Conservation (phyloP, 2,329 filamentous ascomycete species). For the Pezizomycotina sp. region DNA sequence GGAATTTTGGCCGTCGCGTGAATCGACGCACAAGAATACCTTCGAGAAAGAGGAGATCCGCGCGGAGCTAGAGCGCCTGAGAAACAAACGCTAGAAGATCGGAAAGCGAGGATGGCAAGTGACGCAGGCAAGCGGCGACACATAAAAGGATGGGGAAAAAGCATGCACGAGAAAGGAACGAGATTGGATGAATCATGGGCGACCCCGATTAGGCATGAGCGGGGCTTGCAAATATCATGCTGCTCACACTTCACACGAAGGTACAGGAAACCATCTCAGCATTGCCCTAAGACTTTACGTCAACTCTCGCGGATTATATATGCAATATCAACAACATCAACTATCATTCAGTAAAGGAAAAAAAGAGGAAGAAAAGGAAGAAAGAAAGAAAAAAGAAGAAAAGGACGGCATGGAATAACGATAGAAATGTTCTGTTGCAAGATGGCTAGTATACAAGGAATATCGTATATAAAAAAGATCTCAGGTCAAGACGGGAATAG, state of each 20-base stretch:
- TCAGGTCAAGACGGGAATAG: too few relatives aligned
- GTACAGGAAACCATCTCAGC: too few relatives aligned
- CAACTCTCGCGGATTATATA: too few relatives aligned
- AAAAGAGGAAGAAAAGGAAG: not conserved
- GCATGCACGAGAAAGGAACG: too few relatives aligned
- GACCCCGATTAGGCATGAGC: too few relatives aligned
- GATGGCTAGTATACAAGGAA: not conserved
- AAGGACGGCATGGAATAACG: not conserved
- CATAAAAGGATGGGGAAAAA: not conserved
- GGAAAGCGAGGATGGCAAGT: conserved; percentile 13
- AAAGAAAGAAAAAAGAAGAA: not conserved
- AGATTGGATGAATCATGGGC: too few relatives aligned
- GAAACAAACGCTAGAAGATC: conserved; percentile 27
- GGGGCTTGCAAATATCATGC: too few relatives aligned
- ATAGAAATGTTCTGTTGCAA: not conserved
- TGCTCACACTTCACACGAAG: too few relatives aligned
- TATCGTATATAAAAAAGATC: not conserved
- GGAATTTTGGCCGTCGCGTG: conserved; percentile 80
- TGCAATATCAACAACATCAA: too few relatives aligned
- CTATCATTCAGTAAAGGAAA: not conserved
- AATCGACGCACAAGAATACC: conserved; percentile 60
- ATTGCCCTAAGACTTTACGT: too few relatives aligned
- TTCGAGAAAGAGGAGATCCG: conserved; percentile 68
- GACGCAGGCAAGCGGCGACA: not conserved
- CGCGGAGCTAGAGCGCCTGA: conserved; percentile 52